Evolutionary conservation across 129 eudicot species (phyloP), one percentile per base, ranked within the genome.

Genomic region (Ambrosia trifida): DNA sequence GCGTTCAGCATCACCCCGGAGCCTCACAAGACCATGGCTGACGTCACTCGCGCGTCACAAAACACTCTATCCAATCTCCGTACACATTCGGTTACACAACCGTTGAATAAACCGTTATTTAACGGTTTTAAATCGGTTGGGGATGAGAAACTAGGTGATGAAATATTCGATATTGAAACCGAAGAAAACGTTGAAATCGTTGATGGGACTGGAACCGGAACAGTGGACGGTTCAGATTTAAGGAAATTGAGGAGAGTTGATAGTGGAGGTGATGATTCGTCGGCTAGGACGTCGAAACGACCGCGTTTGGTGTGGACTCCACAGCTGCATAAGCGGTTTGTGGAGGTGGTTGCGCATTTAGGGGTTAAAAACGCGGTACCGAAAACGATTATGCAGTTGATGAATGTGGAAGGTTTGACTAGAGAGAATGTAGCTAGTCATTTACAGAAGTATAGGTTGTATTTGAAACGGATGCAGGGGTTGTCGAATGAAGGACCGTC

Each of bases 381-480:
- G 3, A 92, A 92, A 65, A 82, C 96, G 10, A 92, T 92, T 61
- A 92, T 92, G 96, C 96, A 92, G 86, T 41, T 94, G 80, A 94
- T 94, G 99, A 94, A 94, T 58, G 99, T 94, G 10, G 99, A 94
- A 76, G 99, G 99, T 9, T 79, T 94, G 80, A 94, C 96, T 2
- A 74, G 98, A 12, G 98, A 94, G 63, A 94, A 94, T 19, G 98
- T 94, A 0, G 99, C 99, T 1, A 90, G 97, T 74, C 99, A 94
- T 70, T 65, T 94, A 18, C 99, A 94, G 83, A 94, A 94, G 82
- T 94, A 94, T 17, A 73, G 99, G 63, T 76, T 94, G 11, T 94
- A 94, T 64, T 66, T 87, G 80, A 93, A 89, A 83, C 83, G 99
- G 80, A 87, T 89, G 97, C 96, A 89, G 56, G 98, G 98, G 20